These are phyloP conservation scores for Talaromyces atroroseus DNA, from an alignment of 2,329 filamentous ascomycete species.

Conservation along the genomic window DNA sequence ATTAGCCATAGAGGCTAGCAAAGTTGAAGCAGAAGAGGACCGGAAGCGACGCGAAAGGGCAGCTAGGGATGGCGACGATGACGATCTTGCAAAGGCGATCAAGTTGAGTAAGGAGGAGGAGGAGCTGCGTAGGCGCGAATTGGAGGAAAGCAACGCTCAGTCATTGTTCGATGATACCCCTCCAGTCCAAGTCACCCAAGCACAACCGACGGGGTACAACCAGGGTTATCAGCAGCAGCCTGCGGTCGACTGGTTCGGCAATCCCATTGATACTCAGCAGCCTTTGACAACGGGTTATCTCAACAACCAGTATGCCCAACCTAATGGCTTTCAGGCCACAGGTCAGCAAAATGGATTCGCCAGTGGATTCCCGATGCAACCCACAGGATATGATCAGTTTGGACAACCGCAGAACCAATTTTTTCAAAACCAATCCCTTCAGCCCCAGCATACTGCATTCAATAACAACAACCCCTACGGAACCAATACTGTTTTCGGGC, in stretches of 20 bases:
- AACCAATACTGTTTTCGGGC: slow-evolving; percentile 44
- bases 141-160: slow-evolving; percentile 78
- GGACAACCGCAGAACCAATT: slow-evolving; percentile 37
- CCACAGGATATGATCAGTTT: slow-evolving; percentile 60
- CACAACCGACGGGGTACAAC: slow-evolving; percentile 84
- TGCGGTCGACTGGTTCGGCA: slow-evolving; percentile 95
- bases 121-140: slow-evolving; percentile 68
- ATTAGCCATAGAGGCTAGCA: slow-evolving; percentile 90
- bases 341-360: slow-evolving; percentile 64
- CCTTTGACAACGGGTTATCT: slow-evolving; percentile 63
- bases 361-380: slow-evolving; percentile 63
- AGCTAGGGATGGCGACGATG: slow-evolving; percentile 60
- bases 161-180: slow-evolving; percentile 82
- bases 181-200: slow-evolving; percentile 58
- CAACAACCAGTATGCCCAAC: slow-evolving; percentile 67
- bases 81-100: slow-evolving; percentile 91
- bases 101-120: slow-evolving; percentile 95
- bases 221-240: slow-evolving; percentile 97
- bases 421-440: slow-evolving; percentile 49
- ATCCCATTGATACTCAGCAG: slow-evolving; percentile 75
- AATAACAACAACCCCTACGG: slow-evolving; percentile 55
- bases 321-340: slow-evolving; percentile 64
- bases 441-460: slow-evolving; percentile 57
- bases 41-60: slow-evolving; percentile 61
- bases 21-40: slow-evolving; percentile 90